Percentiles rank a stretch among this genome's conserved stretches.
Conservation (phyloP, 345 rosid genomes). For the Angophora floribunda region DNA sequence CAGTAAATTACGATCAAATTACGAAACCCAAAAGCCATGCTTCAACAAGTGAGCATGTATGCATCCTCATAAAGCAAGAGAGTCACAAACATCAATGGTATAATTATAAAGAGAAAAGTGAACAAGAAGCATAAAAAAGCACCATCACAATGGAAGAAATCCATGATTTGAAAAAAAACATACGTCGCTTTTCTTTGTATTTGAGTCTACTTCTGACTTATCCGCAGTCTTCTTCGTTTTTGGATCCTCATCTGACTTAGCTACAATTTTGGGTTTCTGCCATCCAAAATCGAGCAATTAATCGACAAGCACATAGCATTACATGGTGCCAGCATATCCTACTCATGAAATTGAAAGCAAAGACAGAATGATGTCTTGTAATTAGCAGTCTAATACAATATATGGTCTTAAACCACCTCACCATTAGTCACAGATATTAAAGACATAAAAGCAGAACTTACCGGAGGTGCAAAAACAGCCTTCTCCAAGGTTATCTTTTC, state of each 20-base stretch:
- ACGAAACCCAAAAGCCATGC: not conserved
- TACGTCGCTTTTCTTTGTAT: slow-evolving; percentile 47
- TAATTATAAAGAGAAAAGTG: not conserved
- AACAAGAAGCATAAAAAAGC: not conserved
- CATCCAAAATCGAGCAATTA: not conserved
- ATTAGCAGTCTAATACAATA: not conserved
- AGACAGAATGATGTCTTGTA: not conserved
- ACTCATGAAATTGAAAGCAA: not conserved
- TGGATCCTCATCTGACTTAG: slow-evolving; percentile 29
- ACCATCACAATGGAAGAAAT: not conserved
- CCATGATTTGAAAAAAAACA: not conserved
- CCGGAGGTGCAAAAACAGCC: slow-evolving; percentile 48
- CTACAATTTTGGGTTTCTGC: slow-evolving; percentile 22
- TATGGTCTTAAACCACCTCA: not conserved
- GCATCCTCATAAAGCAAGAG: not conserved
- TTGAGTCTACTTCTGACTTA: slow-evolving; percentile 27
- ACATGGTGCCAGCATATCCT: not conserved
- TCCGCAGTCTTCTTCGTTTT: slow-evolving; percentile 31
- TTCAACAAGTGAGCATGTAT: not conserved
- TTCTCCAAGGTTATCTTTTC: slow-evolving; percentile 41
- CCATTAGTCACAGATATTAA: not conserved
- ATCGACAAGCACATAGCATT: not conserved
- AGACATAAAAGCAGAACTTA: slow-evolving; percentile 11
- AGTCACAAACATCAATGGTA: not conserved
- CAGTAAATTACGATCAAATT: not conserved